phyloP scores from a whole-genome alignment of 2,329 filamentous ascomycete genomes.

The Neonectria punicea region DNA sequence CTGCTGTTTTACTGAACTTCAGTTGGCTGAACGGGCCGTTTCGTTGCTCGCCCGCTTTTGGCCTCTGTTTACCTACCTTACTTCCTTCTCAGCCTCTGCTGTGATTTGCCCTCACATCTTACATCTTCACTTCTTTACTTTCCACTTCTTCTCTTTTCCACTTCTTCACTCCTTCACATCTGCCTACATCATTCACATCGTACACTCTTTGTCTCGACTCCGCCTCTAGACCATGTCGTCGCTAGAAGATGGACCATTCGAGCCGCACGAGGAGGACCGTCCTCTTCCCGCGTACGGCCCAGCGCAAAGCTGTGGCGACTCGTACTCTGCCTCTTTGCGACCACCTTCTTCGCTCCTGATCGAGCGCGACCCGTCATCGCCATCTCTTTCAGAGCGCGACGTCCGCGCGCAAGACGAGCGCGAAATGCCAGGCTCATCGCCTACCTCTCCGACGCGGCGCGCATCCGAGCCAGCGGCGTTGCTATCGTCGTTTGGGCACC shows the following conservation, averaged over 20 bases:
- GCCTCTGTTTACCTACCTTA: not conserved
- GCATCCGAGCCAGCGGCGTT: constrained; percentile 13
- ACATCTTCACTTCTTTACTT: not conserved
- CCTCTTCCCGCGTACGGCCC: not conserved
- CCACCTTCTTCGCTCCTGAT: constrained; percentile 34
- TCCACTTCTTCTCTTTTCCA: not conserved
- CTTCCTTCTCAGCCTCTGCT: constrained; percentile 3
- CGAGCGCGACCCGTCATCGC: constrained; percentile 10
- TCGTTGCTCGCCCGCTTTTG: not conserved
- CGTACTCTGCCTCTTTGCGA: constrained; percentile 14
- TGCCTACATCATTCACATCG: not conserved
- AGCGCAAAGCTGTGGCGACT: constrained; percentile 1
- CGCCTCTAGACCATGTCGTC: constrained; percentile 1
- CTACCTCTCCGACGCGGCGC: not conserved
- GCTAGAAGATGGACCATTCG: not conserved
- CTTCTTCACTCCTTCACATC: not conserved
- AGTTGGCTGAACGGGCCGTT: not conserved
- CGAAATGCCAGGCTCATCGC: not conserved
- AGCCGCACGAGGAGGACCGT: not conserved
- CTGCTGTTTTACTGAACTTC: not conserved
- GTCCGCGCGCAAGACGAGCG: not conserved
- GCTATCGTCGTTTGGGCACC: not conserved
- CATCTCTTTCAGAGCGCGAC: not conserved
- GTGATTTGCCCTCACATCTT: not conserved
- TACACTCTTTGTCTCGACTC: not conserved